A percentile compares a stretch with the other conserved stretches of the same genome.
These are phyloP conservation scores for Wickerhamomyces ciferrii DNA, from an alignment of 805 yeast genomes.

Conservation along the genomic window DNA sequence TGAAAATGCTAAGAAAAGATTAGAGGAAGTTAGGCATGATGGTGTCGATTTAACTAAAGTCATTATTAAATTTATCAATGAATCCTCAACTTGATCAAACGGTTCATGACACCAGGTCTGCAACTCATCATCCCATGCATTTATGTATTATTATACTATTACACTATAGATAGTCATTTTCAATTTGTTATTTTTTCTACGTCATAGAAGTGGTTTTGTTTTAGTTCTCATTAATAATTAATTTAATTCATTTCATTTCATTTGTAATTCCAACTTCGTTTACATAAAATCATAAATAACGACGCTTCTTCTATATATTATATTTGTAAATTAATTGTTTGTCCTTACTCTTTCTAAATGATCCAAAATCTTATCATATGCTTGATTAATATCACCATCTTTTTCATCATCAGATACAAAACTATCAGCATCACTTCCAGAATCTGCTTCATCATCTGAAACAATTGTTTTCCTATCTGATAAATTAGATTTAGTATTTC, in stretches of 20 bases:
- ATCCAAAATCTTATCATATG: constrained; percentile 36
- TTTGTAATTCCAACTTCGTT: too few species aligned
- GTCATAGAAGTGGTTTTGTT: too few species aligned
- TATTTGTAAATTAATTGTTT: constrained; percentile 6
- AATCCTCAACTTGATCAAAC: neutral
- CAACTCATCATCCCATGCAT: too few species aligned
- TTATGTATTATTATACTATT: too few species aligned
- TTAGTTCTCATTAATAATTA: too few species aligned
- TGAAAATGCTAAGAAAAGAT: neutral
- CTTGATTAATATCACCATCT: constrained; percentile 27
- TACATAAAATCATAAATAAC: too few species aligned
- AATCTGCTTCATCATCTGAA: constrained; percentile 1
- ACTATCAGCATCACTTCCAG: constrained; percentile 6
- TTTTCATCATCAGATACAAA: constrained; percentile 6
- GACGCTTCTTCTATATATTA: neutral
- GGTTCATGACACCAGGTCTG: too few species aligned
- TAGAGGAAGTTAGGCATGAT: neutral
- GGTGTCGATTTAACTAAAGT: neutral
- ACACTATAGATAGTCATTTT: too few species aligned
- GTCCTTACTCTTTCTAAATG: constrained; percentile 29
- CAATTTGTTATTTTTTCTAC: too few species aligned
- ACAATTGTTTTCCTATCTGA: constrained; percentile 2
- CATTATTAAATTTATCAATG: neutral
- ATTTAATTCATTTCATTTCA: too few species aligned
- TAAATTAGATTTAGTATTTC: constrained; percentile 11